Conservation (phyloP, 331 rosid species). For the Arachis monticola region DNA sequence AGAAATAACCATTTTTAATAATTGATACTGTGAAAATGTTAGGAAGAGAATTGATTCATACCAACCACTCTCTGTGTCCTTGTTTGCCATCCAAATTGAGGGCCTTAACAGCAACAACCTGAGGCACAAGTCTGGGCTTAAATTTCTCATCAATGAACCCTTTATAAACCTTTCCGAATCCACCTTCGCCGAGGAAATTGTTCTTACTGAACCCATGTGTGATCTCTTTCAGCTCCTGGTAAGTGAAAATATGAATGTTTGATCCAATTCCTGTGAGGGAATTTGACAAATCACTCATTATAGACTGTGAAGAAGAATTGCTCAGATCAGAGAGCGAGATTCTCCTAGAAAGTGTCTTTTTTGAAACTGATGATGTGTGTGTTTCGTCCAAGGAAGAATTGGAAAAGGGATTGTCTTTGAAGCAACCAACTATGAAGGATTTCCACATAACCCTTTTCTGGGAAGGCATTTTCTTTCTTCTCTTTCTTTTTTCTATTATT, state of each 20-base stretch:
- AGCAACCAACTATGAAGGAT: conserved; percentile 56
- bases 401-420: conserved; percentile 42
- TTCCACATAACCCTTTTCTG: conserved; percentile 45
- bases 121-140: conserved; percentile 61
- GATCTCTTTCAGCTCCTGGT: conserved; percentile 64
- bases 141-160: conserved; percentile 77
- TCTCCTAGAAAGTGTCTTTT: conserved; percentile 53
- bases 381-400: conserved; percentile 21
- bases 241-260: conserved; percentile 75
- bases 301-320: conserved; percentile 59
- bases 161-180: conserved; percentile 88
- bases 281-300: conserved; percentile 77
- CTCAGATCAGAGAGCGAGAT: conserved; percentile 66
- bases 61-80: conserved; percentile 98
- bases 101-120: conserved; percentile 75
- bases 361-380: conserved; percentile 38
- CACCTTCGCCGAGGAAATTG: conserved; percentile 87
- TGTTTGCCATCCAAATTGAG: conserved; percentile 87
- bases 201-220: conserved; percentile 61
- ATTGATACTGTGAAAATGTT: background rate
- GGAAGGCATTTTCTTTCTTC: conserved; percentile 49
- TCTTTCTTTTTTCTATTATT: background rate
- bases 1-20: no score
- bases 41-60: conserved; percentile 35
- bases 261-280: conserved; percentile 76